A percentile compares a stretch with the other conserved stretches of the same genome.
phyloP scores from a whole-genome alignment of 1,284 basidiomycete species.

The Heterobasidion irregulare region DNA sequence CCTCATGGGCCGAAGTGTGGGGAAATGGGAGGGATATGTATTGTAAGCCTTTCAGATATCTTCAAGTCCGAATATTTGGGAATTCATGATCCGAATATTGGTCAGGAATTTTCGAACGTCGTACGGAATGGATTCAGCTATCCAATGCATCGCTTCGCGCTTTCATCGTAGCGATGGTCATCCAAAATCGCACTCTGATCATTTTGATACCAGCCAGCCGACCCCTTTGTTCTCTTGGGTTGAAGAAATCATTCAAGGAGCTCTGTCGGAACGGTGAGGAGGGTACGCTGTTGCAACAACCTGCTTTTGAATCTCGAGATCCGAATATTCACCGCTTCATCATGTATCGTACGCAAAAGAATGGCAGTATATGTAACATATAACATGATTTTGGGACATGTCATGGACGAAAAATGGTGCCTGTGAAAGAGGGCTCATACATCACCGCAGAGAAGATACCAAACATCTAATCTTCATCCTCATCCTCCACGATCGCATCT shows the following conservation, averaged over 20 bases:
- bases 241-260: constrained; percentile 31
- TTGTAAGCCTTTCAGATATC: constrained; percentile 39
- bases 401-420: not conserved
- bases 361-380: too few relatives aligned
- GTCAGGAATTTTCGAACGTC: constrained; percentile 55
- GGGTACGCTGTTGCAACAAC: not conserved
- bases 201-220: constrained; percentile 18
- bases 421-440: not conserved
- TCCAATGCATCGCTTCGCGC: constrained; percentile 50
- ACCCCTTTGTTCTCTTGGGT: constrained; percentile 40
- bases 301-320: too few relatives aligned
- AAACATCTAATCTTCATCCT: constrained; percentile 25
- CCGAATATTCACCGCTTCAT: too few relatives aligned
- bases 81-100: not conserved
- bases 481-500: constrained; percentile 34
- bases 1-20: constrained; percentile 54
- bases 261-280: constrained; percentile 10
- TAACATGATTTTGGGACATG: not conserved
- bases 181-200: constrained; percentile 29
- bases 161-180: constrained; percentile 32
- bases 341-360: too few relatives aligned
- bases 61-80: not conserved
- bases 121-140: constrained; percentile 36
- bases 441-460: not conserved
- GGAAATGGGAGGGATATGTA: constrained; percentile 70